These are phyloP conservation scores for Perilla frutescens DNA, from an alignment of 257 asterid species.

Conservation along the genomic window DNA sequence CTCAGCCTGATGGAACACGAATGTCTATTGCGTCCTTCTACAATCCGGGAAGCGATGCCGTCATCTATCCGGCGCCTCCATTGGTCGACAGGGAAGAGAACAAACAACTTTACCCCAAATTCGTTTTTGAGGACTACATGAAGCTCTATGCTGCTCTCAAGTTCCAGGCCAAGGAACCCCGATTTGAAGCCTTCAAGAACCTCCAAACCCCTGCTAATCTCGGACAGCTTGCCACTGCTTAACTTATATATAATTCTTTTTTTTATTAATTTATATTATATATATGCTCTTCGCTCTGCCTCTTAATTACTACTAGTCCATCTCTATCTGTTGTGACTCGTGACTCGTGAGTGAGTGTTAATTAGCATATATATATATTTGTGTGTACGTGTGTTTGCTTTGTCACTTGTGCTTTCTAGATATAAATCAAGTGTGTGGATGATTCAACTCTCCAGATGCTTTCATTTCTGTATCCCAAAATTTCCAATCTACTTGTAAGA, in stretches of 20 bases:
- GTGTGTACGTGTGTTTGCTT: too few relatives aligned
- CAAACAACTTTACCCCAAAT: conserved; percentile 51
- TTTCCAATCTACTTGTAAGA: not conserved
- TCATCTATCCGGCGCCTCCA: conserved; percentile 61
- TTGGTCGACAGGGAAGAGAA: conserved; percentile 46
- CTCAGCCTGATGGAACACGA: conserved; percentile 57
- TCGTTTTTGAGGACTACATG: conserved; percentile 73
- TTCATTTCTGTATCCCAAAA: not conserved
- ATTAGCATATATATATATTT: too few relatives aligned
- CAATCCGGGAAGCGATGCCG: conserved; percentile 66
- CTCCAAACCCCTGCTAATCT: conserved; percentile 31
- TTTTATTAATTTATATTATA: too few relatives aligned
- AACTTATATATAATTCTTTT: not conserved
- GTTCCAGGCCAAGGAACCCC: conserved; percentile 72
- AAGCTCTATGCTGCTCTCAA: conserved; percentile 59
- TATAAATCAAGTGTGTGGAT: too few relatives aligned
- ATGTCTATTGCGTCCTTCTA: conserved; percentile 72
- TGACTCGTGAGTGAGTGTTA: too few relatives aligned
- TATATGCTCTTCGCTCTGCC: too few relatives aligned
- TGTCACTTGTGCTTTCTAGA: too few relatives aligned
- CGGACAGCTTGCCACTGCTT: conserved; percentile 53
- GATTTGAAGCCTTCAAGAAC: conserved; percentile 63
- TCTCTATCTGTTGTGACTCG: too few relatives aligned
- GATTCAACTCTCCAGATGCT: too few relatives aligned
- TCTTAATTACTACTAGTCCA: too few relatives aligned